A percentile compares a stretch with the other conserved stretches of the same genome.
Evolutionary conservation across 306 rosid genomes (phyloP).

Genomic region (Cucurbita argyrosperma): DNA sequence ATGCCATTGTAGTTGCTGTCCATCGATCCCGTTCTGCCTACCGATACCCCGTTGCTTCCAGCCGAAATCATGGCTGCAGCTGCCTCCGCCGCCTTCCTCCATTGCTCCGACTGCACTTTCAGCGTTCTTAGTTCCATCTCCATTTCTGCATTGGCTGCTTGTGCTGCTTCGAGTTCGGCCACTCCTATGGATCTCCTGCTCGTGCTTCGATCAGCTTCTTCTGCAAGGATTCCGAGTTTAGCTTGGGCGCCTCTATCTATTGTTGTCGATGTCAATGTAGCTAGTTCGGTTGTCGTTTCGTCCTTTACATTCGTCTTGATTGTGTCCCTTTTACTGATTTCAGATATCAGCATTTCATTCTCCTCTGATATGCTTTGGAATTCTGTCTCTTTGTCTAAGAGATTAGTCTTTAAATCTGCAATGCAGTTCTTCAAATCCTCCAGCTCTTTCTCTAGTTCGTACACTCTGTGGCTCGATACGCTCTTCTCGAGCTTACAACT

Average conservation of each 20-base stretch:
- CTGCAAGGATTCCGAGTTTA: constrained; percentile 55
- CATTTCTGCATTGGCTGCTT: constrained; percentile 58
- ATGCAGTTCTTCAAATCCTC: constrained; percentile 39
- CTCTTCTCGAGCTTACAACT: constrained; percentile 37
- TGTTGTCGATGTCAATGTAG: constrained; percentile 37
- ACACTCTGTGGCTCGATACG: constrained; percentile 29
- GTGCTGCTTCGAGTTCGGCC: constrained; percentile 70
- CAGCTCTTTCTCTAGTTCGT: constrained; percentile 32
- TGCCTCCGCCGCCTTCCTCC: constrained; percentile 98
- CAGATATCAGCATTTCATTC: constrained; percentile 52
- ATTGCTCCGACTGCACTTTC: constrained; percentile 86
- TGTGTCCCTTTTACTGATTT: constrained; percentile 30
- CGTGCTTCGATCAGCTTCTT: constrained; percentile 48
- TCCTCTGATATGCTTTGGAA: constrained; percentile 74
- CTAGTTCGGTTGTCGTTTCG: constrained; percentile 27
- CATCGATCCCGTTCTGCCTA: constrained; percentile 59
- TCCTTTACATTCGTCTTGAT: constrained; percentile 20
- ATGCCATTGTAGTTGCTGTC: constrained; percentile 39
- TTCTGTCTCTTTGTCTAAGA: constrained; percentile 89
- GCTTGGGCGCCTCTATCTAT: constrained; percentile 40
- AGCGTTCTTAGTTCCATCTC: constrained; percentile 71
- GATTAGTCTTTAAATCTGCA: constrained; percentile 40
- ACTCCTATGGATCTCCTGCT: constrained; percentile 43
- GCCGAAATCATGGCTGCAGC: constrained; percentile 63
- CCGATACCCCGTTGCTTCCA: constrained; percentile 57